Evolutionary conservation across 768 basidiomycete genomes (phyloP).

Genomic region (Pholiota microspora): DNA sequence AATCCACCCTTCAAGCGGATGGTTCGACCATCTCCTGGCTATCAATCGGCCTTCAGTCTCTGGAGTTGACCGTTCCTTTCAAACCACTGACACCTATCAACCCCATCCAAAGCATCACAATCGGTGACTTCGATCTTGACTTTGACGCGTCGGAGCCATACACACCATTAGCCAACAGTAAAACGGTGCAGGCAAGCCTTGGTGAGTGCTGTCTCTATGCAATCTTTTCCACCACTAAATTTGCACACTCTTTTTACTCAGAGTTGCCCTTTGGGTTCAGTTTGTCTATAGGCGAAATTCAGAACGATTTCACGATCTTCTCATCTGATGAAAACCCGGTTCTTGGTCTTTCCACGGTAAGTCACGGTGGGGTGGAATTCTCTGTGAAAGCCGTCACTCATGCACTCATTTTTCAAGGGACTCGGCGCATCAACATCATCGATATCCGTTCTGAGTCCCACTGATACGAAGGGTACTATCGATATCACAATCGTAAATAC

Average conservation of each 20-base stretch:
- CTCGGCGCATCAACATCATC: conserved; percentile 62
- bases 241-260: conserved; percentile 22
- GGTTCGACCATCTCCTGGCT: conserved; percentile 65
- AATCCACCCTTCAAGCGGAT: conserved; percentile 56
- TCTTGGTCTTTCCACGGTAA: conserved; percentile 59
- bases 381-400: not conserved
- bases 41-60: conserved; percentile 52
- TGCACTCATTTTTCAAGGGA: conserved; percentile 36
- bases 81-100: conserved; percentile 46
- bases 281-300: conserved; percentile 54
- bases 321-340: conserved; percentile 45
- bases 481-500: conserved; percentile 61
- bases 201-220: conserved; percentile 32
- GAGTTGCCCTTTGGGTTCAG: conserved; percentile 73
- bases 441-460: conserved; percentile 48
- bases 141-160: conserved; percentile 57
- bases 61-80: conserved; percentile 65
- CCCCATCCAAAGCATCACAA: conserved; percentile 63
- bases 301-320: conserved; percentile 63
- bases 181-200: conserved; percentile 57
- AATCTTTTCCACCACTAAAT: not conserved
- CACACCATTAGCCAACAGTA: conserved; percentile 55
- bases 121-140: conserved; percentile 54
- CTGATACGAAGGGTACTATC: conserved; percentile 60
- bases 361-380: not conserved